Evolutionary conservation across 495 filamentous ascomycete species (phyloP), one percentile per base, ranked within the genome.

Genomic region (Aspergillus sclerotiicarbonarius): DNA sequence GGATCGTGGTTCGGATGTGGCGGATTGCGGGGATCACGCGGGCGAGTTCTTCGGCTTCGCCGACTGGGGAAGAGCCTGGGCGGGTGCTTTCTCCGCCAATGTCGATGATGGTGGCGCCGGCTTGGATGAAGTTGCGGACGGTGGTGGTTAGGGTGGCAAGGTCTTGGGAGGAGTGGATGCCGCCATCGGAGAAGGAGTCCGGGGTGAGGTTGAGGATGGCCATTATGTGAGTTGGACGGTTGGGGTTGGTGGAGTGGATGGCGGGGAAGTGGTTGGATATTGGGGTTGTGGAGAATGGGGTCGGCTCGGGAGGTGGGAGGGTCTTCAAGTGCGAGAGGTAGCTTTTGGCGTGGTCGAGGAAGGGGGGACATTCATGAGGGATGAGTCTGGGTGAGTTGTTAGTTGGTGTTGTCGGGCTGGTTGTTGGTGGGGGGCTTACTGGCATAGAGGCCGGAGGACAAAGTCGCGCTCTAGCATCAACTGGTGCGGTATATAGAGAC

Each of bases 101-200:
- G 68, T 98, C 94, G 63, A 98, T 84, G 62, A 98, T 91, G 15
- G 84, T 88, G 20, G 90, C 90, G 48, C 90, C 90, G 6, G 78
- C 70, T 50, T 73, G 63, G 66, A 92, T 83, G 70, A 87, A 87
- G 57, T 59, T 60, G 52, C 67, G 72, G 32, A 89, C 76, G 9
- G 84, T 89, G 31, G 64, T 51, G 15, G 76, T 70, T 20, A 84
- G 70, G 48, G 74, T 59, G 43, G 60, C 46, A 13, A 73, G 49
- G 59, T 81, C 71, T 10, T 65, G 61, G 21, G 76, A 54, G 49
- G 68, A 66, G 73, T 92, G 80, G 2, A 73, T 63, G 44, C 92
- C 93, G 51, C 92, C 94, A 63, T 97, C 92, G 12, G 92, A 97
- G 78, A 98, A 98, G 39, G 94, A 98, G 77, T 98, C 94, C 9